Base-by-base conservation (phyloP, 2,329 filamentous ascomycete species). In the Hypocreales sp. region DNA sequence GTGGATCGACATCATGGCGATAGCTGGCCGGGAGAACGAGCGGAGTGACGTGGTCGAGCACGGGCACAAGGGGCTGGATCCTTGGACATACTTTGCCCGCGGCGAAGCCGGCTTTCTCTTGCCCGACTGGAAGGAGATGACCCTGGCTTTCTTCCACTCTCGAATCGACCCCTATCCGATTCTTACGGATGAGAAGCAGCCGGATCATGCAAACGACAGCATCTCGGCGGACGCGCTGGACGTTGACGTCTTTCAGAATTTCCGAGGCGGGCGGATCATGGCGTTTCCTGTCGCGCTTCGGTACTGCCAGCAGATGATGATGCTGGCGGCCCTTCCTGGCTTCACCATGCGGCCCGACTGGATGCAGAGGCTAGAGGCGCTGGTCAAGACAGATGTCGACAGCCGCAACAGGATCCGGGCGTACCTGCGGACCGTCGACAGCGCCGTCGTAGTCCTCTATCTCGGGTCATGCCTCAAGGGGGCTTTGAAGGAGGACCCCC, bases 31-130 rank as follows among this genome's bases (percentile, higher is more conserved):
- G 4, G 51, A 57, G 3, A 67, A 72, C 27, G 79, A 86, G 45
- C 70, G 79, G 24, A 78, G 75, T 33, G 87, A 95, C 45, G 74
- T 95, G 4, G 55, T 81, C 1, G 90, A 98, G 46, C 87, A 95
- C 54, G 90, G 84, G 2, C 75, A 72, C 34, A 86, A 83, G 48
- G 90, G 90, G 1, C 62, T 94, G 4, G 83, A 93, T 41, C 69
- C 70, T 9, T 67, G 64, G 63, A 64, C 57, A 0, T 58, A 61
- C 32, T 54, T 52, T 28, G 54, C 55, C 14, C 58, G 66, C 22
- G 52, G 58, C 22, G 56, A 50, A n/a, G 42, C 42, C 20, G 51
- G 50, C 22, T 46, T 54, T 4, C 23, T 46, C 32, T 27, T 66
- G 11, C 70, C 62, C 2, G 53, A 63, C 33, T 74, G 62, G 70